Base-by-base conservation (phyloP, 2,329 filamentous ascomycete species). In the Stagonosporopsis chrysanthemi region DNA sequence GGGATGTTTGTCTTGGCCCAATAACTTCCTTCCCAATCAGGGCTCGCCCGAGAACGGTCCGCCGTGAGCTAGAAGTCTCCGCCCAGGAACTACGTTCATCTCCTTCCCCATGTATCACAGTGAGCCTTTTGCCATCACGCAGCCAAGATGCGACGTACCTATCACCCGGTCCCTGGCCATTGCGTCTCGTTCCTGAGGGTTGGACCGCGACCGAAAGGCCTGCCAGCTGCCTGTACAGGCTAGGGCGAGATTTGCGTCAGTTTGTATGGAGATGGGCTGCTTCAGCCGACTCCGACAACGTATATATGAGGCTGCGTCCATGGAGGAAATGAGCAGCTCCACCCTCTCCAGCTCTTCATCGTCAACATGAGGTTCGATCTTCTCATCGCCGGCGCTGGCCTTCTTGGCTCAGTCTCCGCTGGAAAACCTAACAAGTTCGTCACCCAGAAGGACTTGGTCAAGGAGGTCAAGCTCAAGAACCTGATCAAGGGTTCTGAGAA, bases 401-500 rank as follows among this genome's bases (percentile, higher is more conserved):
- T 64, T 38, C 64, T 71, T 12, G 67, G 61, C 12, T 54, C 52
- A 35, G 42, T 62, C 15, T 50, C 46, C 14, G 39, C 62, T 12
- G 56, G 28, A 35, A 54, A 52, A 44, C 51, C 56, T 15, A 40
- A 15, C 35, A 58, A 58, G 29, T 46, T 58, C 29, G 56, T 58
- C 33, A 58, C 23, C 28, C 40, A 49, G 50, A 58, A 58, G 56
- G 56, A 58, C n/a, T 50, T 58, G 56, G 54, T 58, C 40, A 69
- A 71, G 58, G 60, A 67, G 8, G 67, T 75, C 58, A 72, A 63
- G 26, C 63, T 72, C 19, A 66, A 74, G 35, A 69, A 70, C 43
- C 47, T 75, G 51, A 67, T 75, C 50, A 65, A 66, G 43, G 70
- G 71, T 6, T 71, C 72, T 38, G 67, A 73, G 53, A 66, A 74